Evolutionary conservation across 176 grass and related monocot species (phyloP).

Genomic region (Paspalum notatum): DNA sequence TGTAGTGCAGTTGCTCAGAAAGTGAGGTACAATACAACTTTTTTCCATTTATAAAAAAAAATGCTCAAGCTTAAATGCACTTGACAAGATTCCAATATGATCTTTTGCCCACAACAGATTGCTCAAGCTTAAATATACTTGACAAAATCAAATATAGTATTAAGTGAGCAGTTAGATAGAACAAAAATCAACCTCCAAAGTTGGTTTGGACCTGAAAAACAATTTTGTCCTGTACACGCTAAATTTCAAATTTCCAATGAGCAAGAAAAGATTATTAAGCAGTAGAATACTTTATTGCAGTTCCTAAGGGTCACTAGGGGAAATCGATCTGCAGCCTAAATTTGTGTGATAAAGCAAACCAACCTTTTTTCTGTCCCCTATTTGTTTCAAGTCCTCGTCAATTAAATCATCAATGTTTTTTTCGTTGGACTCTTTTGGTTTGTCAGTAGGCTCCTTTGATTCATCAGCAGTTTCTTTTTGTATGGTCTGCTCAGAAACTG

Average conservation of each 20-base stretch:
- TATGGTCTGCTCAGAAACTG: conserved; percentile 18
- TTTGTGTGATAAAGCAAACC: not conserved
- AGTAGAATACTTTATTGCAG: not conserved
- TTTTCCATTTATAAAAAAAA: not conserved
- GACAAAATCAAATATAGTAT: conserved; percentile 15
- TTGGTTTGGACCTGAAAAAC: conserved; percentile 10
- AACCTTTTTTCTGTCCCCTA: conserved; percentile 91
- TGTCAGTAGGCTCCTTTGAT: conserved; percentile 12
- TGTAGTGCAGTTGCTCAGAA: conserved; percentile 17
- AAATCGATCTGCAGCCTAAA: not conserved
- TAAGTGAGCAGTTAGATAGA: not conserved
- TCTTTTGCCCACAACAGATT: not conserved
- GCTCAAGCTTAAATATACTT: not conserved
- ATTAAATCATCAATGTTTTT: conserved; percentile 95
- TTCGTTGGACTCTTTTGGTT: conserved; percentile 41
- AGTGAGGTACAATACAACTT: not conserved
- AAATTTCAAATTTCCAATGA: not conserved
- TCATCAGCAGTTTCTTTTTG: conserved; percentile 23
- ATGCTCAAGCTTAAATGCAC: no score
- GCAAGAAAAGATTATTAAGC: not conserved
- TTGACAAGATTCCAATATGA: not conserved
- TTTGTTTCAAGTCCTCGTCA: conserved; percentile 80
- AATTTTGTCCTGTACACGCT: not conserved
- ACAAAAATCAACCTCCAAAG: not conserved
- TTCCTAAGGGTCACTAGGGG: not conserved